Evolutionary conservation across 2,329 filamentous ascomycete species (phyloP).

Genomic region (Chrysoporthe puriensis): DNA sequence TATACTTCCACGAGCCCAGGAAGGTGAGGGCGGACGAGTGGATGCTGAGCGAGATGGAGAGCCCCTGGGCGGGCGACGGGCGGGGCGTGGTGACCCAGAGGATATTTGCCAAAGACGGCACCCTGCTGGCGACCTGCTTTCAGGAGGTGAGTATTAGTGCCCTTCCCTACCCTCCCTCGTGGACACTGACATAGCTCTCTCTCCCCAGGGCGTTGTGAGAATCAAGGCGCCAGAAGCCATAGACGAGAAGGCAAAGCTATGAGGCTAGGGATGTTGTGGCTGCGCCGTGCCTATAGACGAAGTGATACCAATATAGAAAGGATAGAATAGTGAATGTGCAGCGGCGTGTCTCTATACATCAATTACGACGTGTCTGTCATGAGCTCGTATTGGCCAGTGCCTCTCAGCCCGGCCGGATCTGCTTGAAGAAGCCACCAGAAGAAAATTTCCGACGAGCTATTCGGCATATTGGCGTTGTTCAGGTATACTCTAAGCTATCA

Average conservation of each 20-base stretch:
- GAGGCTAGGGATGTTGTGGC: neutral
- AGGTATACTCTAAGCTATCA: too few relatives aligned
- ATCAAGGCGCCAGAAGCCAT: slow-evolving; percentile 20
- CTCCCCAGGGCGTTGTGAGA: slow-evolving; percentile 19
- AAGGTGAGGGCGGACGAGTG: slow-evolving; percentile 68
- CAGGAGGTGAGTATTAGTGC: slow-evolving; percentile 64
- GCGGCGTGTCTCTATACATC: too few relatives aligned
- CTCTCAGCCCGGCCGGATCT: too few relatives aligned
- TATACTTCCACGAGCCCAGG: slow-evolving; percentile 68
- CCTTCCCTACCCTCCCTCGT: too few relatives aligned
- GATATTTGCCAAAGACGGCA: slow-evolving; percentile 73
- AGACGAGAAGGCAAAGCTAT: slow-evolving; percentile 24
- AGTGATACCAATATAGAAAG: slow-evolving; percentile 10
- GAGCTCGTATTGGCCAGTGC: too few relatives aligned
- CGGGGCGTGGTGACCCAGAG: slow-evolving; percentile 76
- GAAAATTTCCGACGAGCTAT: too few relatives aligned
- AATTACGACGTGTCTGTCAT: too few relatives aligned
- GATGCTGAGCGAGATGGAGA: slow-evolving; percentile 81
- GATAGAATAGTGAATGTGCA: neutral
- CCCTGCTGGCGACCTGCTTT: slow-evolving; percentile 75
- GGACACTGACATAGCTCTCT: neutral
- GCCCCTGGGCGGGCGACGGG: slow-evolving; percentile 78
- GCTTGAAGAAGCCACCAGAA: too few relatives aligned
- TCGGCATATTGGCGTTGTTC: too few relatives aligned
- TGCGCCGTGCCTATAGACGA: slow-evolving; percentile 1